Base-by-base conservation (phyloP, 2,329 filamentous ascomycete genomes). In the Paraphaeosphaeria sporulosa region DNA sequence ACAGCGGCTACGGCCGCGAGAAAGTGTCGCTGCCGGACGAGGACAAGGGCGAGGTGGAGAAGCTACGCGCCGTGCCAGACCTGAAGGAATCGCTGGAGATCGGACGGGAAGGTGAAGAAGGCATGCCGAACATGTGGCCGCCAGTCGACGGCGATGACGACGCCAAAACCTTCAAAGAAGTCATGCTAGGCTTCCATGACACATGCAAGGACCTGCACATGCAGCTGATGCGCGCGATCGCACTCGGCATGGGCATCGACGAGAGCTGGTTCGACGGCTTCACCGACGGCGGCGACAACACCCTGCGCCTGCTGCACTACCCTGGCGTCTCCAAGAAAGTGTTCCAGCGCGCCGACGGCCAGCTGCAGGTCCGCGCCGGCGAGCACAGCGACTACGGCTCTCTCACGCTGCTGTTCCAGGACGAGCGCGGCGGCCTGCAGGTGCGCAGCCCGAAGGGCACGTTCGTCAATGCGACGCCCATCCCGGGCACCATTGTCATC, bases 401-500 rank as follows among this genome's bases (percentile, higher is more conserved):
- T 0, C 69, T 78, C 50, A 79, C 76, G 0, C 70, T 80, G 7
- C 73, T 79, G 15, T 79, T 80, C 72, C 84, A 87, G 68, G 86
- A 88, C 71, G 73, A 77, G 42, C 80, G 83, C 10, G 86, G 86
- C 2, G 86, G 86, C 0, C 73, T 89, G 30, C 86, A 89, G 69
- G 86, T 88, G 4, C 85, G 87, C 70, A 90, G 88, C 51, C 92
- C 93, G 0, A 89, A 86, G 43, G 92, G 91, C 1, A 87, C 84
- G 0, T 97, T 94, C 71, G 88, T 97, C 42, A 87, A 97, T 71
- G 94, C 92, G 1, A 92, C 87, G 7, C 93, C 94, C 0, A 94
- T 96, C 61, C 83, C 88, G 38, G 89, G 88, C 57, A 93, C 92
- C 0, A 90, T 95, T 43, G 92, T 97, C 12, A 86, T 97, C 65